Base-by-base conservation (phyloP, 2,329 filamentous ascomycete genomes). In the Cyanodermella asteris region DNA sequence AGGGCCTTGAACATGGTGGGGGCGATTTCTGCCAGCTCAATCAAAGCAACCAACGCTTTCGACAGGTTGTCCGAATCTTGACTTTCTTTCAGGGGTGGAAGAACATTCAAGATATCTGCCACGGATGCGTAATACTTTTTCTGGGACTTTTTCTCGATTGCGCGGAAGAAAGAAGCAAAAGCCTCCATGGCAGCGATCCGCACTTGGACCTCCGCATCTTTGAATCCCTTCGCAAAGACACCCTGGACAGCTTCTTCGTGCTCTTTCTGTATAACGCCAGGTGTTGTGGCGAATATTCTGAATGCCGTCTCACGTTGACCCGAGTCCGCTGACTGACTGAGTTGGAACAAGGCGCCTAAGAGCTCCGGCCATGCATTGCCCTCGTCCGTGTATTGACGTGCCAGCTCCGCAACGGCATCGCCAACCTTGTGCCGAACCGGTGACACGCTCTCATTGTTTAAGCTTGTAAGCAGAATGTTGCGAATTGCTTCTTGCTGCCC, bases 1-100 rank as follows among this genome's bases (percentile, higher is more conserved):
- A 91, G 60, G 12, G 64, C 64, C 53, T 87, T 91, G 56, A 97
- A 97, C 82, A 94, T 94, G 53, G 87, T 90, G 13, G 84, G 81
- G 13, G 78, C 75, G n/a, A 74, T 65, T 50, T 94, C 87, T 19
- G 87, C 87, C 28, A 97, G 62, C 36, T 94, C 87, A 40, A 97
- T 93, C 23, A 97, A 62, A 13, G 84, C 74, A 28, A 93, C 59
- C 20, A 97, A 68, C 13, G 82, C 82, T 44, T 81, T 81, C 36
- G 78, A 84, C 10, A 97, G 66, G 35, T 91, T 72, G 9, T 93
- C 84, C 8, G 80, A 87, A 43, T 97, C 80, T 35, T 75, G 68
- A 3, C 74, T 68, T 36, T 93, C 80, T 51, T 93, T 93, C 46
- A 97, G 72, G 1, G 87, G 87, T 6, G 82, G 81, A 4, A 97